Percentiles rank a stretch among this genome's conserved stretches.
phyloP scores from a whole-genome alignment of 139 green algal genomes.

The Coelastrella sp. region DNA sequence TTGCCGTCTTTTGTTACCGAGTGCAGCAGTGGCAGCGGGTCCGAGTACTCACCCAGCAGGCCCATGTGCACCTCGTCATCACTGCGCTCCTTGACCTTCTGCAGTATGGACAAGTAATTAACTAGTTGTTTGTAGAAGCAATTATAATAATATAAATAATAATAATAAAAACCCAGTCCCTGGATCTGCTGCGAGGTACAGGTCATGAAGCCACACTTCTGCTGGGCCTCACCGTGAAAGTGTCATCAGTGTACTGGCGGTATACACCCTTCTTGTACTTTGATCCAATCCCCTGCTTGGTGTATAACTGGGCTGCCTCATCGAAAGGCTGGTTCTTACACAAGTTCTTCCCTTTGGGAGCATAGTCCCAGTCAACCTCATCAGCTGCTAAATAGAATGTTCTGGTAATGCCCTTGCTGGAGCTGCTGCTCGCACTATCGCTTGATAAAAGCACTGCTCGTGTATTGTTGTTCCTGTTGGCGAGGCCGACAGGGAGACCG shows the following conservation, averaged over 20 bases:
- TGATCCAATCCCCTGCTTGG: slow-evolving; percentile 36
- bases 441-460: background rate
- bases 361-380: slow-evolving; percentile 66
- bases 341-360: slow-evolving; percentile 41
- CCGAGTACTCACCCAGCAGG: slow-evolving; percentile 40
- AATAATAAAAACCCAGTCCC: too few species aligned
- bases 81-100: slow-evolving; percentile 9
- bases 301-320: slow-evolving; percentile 26
- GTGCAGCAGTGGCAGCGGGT: background rate
- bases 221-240: slow-evolving; percentile 47
- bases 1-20: too few species aligned
- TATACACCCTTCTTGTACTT: slow-evolving; percentile 59
- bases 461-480: background rate
- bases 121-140: too few species aligned
- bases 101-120: background rate
- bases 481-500: slow-evolving; percentile 23
- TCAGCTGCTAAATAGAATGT: slow-evolving; percentile 61
- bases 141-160: too few species aligned
- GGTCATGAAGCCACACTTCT: background rate
- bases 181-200: background rate
- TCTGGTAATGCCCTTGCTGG: slow-evolving; percentile 19
- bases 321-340: slow-evolving; percentile 26
- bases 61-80: slow-evolving; percentile 40
- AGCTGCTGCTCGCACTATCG: background rate
- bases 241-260: slow-evolving; percentile 63